Evolutionary conservation across 2,329 filamentous ascomycete species (phyloP).

Genomic region (Fonsecaea multimorphosa): DNA sequence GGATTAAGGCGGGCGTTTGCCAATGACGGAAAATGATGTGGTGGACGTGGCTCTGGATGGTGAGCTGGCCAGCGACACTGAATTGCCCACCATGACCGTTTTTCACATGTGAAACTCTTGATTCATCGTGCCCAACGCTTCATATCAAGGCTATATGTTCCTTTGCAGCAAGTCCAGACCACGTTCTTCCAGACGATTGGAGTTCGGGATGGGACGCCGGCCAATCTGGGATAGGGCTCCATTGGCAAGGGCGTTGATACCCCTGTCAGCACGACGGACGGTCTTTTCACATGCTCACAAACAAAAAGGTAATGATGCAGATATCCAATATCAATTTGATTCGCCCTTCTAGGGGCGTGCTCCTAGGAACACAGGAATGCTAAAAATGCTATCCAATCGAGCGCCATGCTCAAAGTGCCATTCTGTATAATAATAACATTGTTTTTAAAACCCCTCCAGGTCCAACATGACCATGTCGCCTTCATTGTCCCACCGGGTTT

Average conservation of each 20-base stretch:
- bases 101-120: conserved; percentile 12
- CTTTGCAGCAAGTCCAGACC: neutral
- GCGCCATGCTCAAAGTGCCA: conserved; percentile 11
- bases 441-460: neutral
- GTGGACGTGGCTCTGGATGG: neutral
- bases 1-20: conserved; percentile 16
- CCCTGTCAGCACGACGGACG: neutral
- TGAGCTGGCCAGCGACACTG: conserved; percentile 2
- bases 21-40: conserved; percentile 4
- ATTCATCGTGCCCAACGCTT: neutral
- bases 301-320: neutral
- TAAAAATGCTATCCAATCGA: conserved; percentile 17
- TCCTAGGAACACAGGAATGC: neutral
- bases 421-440: conserved; percentile 9
- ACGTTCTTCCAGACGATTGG: conserved; percentile 12
- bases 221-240: neutral
- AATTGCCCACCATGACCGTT: neutral
- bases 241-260: conserved; percentile 2
- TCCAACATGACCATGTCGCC: conserved; percentile 2
- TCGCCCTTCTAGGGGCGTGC: conserved; percentile 1
- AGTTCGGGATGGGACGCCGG: neutral
- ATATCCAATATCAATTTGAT: conserved; percentile 6
- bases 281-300: conserved; percentile 11
- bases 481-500: neutral
- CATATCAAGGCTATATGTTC: neutral